A percentile compares a stretch with the other conserved stretches of the same genome.
Conservation (phyloP, 371 early-diverging fungal species). For the Coemansia sp. region DNA sequence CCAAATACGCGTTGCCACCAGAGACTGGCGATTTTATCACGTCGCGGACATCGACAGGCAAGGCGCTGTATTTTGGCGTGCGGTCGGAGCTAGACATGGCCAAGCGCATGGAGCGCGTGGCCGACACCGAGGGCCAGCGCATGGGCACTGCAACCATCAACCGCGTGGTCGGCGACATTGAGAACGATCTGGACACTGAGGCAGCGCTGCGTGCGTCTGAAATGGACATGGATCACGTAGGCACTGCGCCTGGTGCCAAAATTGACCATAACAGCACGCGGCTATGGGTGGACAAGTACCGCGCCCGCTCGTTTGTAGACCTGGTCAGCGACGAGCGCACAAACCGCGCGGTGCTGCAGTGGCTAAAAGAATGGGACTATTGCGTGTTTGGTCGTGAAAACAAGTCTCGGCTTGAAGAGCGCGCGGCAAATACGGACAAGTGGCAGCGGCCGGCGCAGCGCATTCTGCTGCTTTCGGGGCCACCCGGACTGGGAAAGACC, state of each 20-base stretch:
- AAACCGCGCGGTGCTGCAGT: slow-evolving; percentile 82
- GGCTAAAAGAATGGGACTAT: slow-evolving; percentile 96
- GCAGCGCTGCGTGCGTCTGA: slow-evolving; percentile 3
- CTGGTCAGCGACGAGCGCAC: slow-evolving; percentile 90
- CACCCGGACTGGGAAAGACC: slow-evolving; percentile 99
- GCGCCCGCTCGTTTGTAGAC: slow-evolving; percentile 81
- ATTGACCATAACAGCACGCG: neutral
- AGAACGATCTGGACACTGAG: slow-evolving; percentile 25
- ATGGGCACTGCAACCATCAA: slow-evolving; percentile 27
- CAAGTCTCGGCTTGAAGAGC: neutral
- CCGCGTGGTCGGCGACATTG: slow-evolving; percentile 39
- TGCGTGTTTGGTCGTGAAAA: slow-evolving; percentile 79
- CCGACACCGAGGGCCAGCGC: slow-evolving; percentile 10
- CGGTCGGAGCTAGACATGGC: slow-evolving; percentile 12
- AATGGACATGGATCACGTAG: slow-evolving; percentile 15
- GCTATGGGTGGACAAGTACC: slow-evolving; percentile 93
- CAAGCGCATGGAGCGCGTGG: slow-evolving; percentile 12
- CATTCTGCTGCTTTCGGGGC: slow-evolving; percentile 91
- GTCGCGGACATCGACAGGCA: slow-evolving; percentile 26
- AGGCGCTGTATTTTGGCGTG: slow-evolving; percentile 34
- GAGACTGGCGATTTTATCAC: slow-evolving; percentile 40
- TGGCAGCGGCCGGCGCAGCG: slow-evolving; percentile 36
- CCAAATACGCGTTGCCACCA: slow-evolving; percentile 31
- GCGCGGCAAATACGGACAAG: slow-evolving; percentile 11
- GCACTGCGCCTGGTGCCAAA: neutral